Evolutionary conservation across 2,329 filamentous ascomycete species (phyloP), one percentile per base, ranked within the genome.

Genomic region (Stagonosporopsis rhizophila): DNA sequence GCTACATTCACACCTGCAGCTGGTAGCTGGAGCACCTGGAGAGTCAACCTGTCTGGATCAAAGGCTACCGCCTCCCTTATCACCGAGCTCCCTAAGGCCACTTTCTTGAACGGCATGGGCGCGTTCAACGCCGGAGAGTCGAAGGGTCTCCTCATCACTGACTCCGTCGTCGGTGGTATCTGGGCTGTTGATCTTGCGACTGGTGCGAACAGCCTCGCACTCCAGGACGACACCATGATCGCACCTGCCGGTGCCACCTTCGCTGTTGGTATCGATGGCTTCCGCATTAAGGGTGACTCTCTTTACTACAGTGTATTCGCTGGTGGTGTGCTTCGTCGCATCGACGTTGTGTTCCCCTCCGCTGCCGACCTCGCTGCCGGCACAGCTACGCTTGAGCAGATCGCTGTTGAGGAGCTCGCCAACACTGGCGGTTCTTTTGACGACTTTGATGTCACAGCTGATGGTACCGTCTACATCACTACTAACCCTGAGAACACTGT

Each of bases 401-500:
- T 48, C 6, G 44, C 45, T 40, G 55, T 54, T 7, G 34, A 49
- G 22, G 55, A 58, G 49, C 50, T 58, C 20, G 55, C 55, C 27
- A 56, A 56, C 47, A 56, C 53, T 8, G 53, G 53, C 22, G 53
- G 53, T n/a, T 52, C 53, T 3, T 56, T 56, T 32, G 53, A 56
- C 12, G 53, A 56, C 42, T 30, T 58, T 15, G 55, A 58, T 14
- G 50, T 53, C 15, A 49, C 55, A 30, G 40, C 44, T 45, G 50
- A 53, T 37, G 55, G 55, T 22, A 52, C 53, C 27, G 23, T 52
- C 20, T 58, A 58, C 30, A 27, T 58, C 23, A 50, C 49, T 27
- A 53, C 55, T 20, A 58, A 58, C 50, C 55, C 48, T 17, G 45
- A 53, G 44, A 58, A 58, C 39, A 58, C 55, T 17, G 49, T 60